Base-by-base conservation (phyloP, 2,329 filamentous ascomycete species). In the Scedosporium aurantiacum region DNA sequence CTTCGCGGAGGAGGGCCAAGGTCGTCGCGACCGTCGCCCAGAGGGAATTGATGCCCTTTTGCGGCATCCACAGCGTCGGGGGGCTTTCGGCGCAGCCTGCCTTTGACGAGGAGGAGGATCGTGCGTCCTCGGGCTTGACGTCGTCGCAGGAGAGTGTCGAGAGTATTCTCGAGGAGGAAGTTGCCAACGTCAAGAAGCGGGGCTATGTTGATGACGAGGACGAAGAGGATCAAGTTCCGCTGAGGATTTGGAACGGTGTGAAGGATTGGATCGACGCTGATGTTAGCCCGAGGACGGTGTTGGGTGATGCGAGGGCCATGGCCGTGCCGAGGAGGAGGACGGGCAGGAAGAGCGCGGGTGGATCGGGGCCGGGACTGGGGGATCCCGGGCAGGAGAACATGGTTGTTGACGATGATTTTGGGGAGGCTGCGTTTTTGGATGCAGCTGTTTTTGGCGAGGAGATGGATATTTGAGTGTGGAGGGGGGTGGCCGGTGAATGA, bases 11-110 rank as follows among this genome's bases (percentile, higher is more conserved):
- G 28, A 64, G 70, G 14, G 66, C 68, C 25, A n/a, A 27, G 4
- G 50, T 18, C 5, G 23, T n/a, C 2, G 69, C 70, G 56, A 67
- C 71, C 61, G 68, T 69, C 4, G 64, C 69, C 5, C 72, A 75
- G 41, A 77, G 81, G 37, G 91, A 94, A 70, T 78, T 96, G 4
- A 76, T 87, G 6, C 90, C 91, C 0, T 95, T 91, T 70, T 93
- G 90, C 70, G 91, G 90, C 27, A 80, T 94, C 66, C 81, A 90
- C 75, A 91, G 86, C 68, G 79, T 89, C 61, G 89, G 89, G 45
- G 89, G 89, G 0, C 74, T 87, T 50, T 81, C 81, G 32, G 76
- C 80, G 28, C 87, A 91, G 70, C 78, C 82, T 14, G 71, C 76
- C 23, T 25, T 68, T 18, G 61, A 64, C 45, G 64, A 66, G 4